Conservation (phyloP, 805 yeast genomes). For the Wickerhamiella azymoides region DNA sequence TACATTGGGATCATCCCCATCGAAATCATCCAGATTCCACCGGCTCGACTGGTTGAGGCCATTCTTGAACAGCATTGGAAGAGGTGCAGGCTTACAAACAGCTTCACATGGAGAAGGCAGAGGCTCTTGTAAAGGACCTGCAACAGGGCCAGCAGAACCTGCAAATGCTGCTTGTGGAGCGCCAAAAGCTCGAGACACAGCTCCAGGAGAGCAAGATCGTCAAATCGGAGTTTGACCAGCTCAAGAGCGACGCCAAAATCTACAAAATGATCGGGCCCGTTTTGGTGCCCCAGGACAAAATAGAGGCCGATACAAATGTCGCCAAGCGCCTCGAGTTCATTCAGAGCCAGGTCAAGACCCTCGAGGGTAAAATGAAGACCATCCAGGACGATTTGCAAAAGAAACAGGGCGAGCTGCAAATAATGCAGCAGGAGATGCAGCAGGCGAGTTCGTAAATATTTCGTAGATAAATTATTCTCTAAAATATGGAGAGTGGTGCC, state of each 20-base stretch:
- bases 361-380: conserved; percentile 52
- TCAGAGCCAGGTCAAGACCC: conserved; percentile 57
- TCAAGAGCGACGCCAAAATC: conserved; percentile 59
- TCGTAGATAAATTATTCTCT: too few relatives aligned
- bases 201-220: conserved; percentile 88
- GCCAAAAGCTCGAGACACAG: conserved; percentile 87
- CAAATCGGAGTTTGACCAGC: conserved; percentile 54
- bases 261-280: conserved; percentile 89
- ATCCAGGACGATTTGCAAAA: conserved; percentile 43
- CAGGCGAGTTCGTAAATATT: background rate
- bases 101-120: conserved; percentile 5
- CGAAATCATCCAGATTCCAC: conserved; percentile 39
- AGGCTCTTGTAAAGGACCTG: conserved; percentile 12
- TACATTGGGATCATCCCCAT: conserved; percentile 17
- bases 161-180: conserved; percentile 44
- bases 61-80: conserved; percentile 19
- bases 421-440: conserved; percentile 7
- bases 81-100: too few relatives aligned
- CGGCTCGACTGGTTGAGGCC: conserved; percentile 35
- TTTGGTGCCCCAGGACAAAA: conserved; percentile 71
- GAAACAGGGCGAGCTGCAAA: conserved; percentile 16
- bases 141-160: conserved; percentile 22
- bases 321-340: conserved; percentile 84
- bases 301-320: conserved; percentile 74
- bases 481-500: too few relatives aligned